These are phyloP conservation scores for Cenchrus fungigraminus DNA, from an alignment of 176 grass and related monocot genomes.

Conservation along the genomic window DNA sequence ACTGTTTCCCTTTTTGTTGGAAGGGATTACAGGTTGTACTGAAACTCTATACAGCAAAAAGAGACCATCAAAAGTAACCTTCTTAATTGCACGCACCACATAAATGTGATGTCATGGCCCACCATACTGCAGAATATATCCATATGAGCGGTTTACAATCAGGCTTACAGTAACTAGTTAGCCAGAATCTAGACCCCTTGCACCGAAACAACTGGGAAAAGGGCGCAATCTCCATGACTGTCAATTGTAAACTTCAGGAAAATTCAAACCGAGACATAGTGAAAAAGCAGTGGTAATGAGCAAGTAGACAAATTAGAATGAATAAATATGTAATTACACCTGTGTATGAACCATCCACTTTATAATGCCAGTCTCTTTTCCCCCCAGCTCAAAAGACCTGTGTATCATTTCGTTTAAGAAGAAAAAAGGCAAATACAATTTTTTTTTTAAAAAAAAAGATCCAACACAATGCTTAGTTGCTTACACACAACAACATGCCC, in stretches of 20 bases:
- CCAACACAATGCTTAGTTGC: background rate
- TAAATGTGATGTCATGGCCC: slow-evolving; percentile 1
- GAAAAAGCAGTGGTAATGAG: slow-evolving; percentile 7
- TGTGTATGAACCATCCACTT: too few relatives aligned
- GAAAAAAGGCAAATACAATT: too few relatives aligned
- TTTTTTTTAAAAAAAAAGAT: background rate
- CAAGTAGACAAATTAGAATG: background rate
- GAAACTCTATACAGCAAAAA: background rate
- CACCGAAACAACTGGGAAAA: background rate
- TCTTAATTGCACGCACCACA: slow-evolving; percentile 10
- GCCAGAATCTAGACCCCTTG: background rate
- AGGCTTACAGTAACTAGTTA: background rate
- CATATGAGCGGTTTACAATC: slow-evolving; percentile 4
- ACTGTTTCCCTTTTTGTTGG: background rate
- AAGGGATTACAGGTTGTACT: slow-evolving; percentile 12
- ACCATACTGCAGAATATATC: slow-evolving; percentile 31
- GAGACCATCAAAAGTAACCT: slow-evolving; percentile 36
- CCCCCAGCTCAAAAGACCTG: too few relatives aligned
- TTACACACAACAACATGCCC: background rate
- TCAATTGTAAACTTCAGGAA: slow-evolving; percentile 8
- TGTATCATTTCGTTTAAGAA: background rate
- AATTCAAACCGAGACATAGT: background rate
- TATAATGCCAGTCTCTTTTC: too few relatives aligned
- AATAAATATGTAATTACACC: background rate
- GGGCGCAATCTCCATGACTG: background rate